phyloP scores from a whole-genome alignment of 1,284 basidiomycete species.

The Ustilago curta region DNA sequence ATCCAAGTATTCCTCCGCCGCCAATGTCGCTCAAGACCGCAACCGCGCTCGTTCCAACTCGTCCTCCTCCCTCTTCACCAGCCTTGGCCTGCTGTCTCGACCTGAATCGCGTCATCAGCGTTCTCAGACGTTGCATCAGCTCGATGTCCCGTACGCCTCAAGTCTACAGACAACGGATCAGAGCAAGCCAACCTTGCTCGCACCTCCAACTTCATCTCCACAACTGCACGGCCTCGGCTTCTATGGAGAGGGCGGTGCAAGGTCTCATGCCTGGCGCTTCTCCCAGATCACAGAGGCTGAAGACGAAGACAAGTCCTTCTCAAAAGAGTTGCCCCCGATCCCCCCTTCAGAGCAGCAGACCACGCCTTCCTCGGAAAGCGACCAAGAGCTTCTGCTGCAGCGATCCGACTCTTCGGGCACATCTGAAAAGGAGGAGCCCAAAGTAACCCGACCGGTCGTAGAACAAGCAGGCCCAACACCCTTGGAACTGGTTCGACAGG shows the following conservation, averaged over 20 bases:
- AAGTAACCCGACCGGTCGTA: not conserved
- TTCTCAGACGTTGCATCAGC: constrained; percentile 30
- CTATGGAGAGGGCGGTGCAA: constrained; percentile 1
- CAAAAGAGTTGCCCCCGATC: constrained; percentile 29
- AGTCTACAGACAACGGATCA: not conserved
- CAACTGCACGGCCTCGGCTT: constrained; percentile 31
- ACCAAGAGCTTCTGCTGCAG: constrained; percentile 18
- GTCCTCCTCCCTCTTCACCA: constrained; percentile 33
- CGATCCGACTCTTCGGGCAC: constrained; percentile 11
- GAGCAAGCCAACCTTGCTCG: constrained; percentile 9
- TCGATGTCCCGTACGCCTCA: not conserved
- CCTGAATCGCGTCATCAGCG: constrained; percentile 29
- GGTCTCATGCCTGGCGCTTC: constrained; percentile 31
- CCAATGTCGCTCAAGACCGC: constrained; percentile 3
- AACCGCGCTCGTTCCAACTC: constrained; percentile 42
- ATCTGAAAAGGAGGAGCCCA: not conserved
- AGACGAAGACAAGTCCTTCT: constrained; percentile 42
- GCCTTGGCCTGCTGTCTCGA: constrained; percentile 10
- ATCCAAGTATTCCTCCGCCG: constrained; percentile 14
- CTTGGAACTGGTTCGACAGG: not conserved
- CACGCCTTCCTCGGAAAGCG: constrained; percentile 24
- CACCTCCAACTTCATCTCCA: constrained; percentile 22
- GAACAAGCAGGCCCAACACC: not conserved
- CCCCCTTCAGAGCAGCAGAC: not conserved
- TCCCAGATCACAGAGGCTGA: constrained; percentile 49